A percentile compares a stretch with the other conserved stretches of the same genome.
Evolutionary conservation across 1,284 basidiomycete genomes (phyloP).

Genomic region (Inonotus hispidus): DNA sequence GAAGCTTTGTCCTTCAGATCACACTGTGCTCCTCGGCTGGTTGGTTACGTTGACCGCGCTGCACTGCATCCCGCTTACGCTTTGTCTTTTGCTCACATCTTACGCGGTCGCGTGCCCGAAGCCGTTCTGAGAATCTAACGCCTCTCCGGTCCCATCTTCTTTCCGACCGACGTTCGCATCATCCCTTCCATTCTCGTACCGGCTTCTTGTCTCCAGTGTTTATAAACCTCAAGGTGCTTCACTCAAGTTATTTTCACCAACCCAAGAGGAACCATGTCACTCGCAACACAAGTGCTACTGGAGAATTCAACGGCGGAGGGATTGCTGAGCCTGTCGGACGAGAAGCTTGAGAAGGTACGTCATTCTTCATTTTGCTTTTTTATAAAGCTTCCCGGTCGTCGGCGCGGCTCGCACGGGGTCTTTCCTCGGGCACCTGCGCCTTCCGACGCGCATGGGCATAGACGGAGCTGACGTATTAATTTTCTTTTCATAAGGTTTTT

Average conservation of each 20-base stretch:
- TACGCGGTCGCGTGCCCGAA: no score
- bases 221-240: background rate
- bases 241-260: background rate
- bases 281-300: background rate
- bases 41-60: no score
- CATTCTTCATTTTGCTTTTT: background rate
- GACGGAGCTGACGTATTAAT: background rate
- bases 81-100: no score
- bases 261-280: background rate
- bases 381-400: background rate
- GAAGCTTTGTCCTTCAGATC: background rate
- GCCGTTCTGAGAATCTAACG: no score
- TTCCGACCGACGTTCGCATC: no score
- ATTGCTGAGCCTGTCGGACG: constrained; percentile 2
- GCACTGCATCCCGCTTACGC: no score
- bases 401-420: background rate
- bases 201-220: background rate
- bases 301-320: background rate
- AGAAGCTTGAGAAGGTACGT: constrained; percentile 16
- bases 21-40: background rate
- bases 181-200: background rate
- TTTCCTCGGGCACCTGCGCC: background rate
- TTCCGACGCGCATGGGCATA: background rate
- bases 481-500: constrained; percentile 7
- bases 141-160: no score